Evolutionary conservation across 177 flowering plant species (phyloP), one percentile per base, ranked within the genome.

Genomic region (Vitis hybrid): DNA sequence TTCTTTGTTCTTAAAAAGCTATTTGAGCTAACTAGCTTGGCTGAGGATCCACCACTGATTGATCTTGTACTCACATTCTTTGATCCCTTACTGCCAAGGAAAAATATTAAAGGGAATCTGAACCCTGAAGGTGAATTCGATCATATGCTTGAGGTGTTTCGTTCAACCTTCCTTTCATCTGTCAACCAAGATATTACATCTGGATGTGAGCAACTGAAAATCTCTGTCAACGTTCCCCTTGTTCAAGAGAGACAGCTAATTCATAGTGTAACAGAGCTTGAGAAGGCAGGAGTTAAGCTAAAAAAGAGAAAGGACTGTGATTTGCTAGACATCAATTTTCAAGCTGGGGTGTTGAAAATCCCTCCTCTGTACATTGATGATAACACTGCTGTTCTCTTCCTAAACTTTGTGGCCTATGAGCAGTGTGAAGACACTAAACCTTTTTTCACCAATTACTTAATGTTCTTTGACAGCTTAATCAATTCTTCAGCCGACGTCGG

Each of bases 381-480:
- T 66, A 51, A 65, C 66, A 77, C 78, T 7, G 69, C 57, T 4
- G 74, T 81, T 1, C 8, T 80, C 30, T 73, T 82, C 32, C 76
- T 73, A 1, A 83, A 83, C 61, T 69, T 78, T 9, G 72, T 82
- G 6, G 80, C 81, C 12, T 80, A 67, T 10, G 85, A 83, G 70
- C 81, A 83, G 55, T 78, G 80, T 68, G 66, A 59, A 1, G 55
- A 69, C 0, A 71, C 71, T 4, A 64, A 69, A 24, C 76, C 78
- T 8, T 58, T 59, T 49, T 73, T 79, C 65, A 79, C 79, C n/a
- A 66, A 73, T 4, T 79, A 59, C 61, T 51, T 79, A 18, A 64
- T 73, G 65, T 79, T 79, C 64, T 71, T 75, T 4, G 79, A 79
- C n/a, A 71, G 74, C 46, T 49, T 79, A 7, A 67, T 79, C 32